phyloP scores from a whole-genome alignment of 2,329 filamentous ascomycete species.

The Fusarium sp. region DNA sequence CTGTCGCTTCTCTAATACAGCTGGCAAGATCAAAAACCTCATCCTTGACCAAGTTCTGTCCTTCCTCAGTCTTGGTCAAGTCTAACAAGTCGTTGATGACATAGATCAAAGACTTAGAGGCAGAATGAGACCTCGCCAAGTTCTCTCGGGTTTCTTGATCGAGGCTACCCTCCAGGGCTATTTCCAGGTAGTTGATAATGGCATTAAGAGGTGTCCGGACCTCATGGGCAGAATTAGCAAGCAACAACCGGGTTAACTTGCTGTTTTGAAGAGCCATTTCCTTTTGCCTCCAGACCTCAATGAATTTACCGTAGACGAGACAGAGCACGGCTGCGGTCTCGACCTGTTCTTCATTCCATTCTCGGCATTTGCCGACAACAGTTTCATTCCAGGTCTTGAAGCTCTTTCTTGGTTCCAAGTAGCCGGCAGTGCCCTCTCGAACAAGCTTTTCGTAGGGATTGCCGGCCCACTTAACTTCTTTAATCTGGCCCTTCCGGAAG shows the following conservation, averaged over 20 bases:
- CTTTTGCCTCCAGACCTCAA: slow-evolving; percentile 92
- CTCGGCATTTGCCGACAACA: slow-evolving; percentile 80
- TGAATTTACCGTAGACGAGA: slow-evolving; percentile 88
- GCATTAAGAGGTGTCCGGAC: slow-evolving; percentile 90
- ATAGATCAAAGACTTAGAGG: slow-evolving; percentile 90
- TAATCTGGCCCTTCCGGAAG: slow-evolving; percentile 79
- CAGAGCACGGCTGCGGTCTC: slow-evolving; percentile 90
- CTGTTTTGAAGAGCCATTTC: slow-evolving; percentile 84
- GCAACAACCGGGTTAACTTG: slow-evolving; percentile 77
- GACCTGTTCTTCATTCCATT: slow-evolving; percentile 89
- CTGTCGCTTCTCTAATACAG: slow-evolving; percentile 79
- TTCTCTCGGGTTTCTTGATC: slow-evolving; percentile 88
- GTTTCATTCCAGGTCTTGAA: slow-evolving; percentile 85
- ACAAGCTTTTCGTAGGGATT: slow-evolving; percentile 85
- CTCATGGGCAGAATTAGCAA: slow-evolving; percentile 91
- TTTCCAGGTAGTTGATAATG: slow-evolving; percentile 94
- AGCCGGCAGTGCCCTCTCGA: slow-evolving; percentile 75
- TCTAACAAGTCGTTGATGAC: slow-evolving; percentile 93
- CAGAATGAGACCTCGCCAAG: slow-evolving; percentile 83
- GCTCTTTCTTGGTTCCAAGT: slow-evolving; percentile 79
- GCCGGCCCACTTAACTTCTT: slow-evolving; percentile 84
- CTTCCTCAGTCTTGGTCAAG: slow-evolving; percentile 86
- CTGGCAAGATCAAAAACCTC: slow-evolving; percentile 77
- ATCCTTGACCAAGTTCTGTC: slow-evolving; percentile 78
- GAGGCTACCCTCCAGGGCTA: slow-evolving; percentile 81